Conservation (phyloP, 345 rosid species). For the Eucalyptus tenuipes region DNA sequence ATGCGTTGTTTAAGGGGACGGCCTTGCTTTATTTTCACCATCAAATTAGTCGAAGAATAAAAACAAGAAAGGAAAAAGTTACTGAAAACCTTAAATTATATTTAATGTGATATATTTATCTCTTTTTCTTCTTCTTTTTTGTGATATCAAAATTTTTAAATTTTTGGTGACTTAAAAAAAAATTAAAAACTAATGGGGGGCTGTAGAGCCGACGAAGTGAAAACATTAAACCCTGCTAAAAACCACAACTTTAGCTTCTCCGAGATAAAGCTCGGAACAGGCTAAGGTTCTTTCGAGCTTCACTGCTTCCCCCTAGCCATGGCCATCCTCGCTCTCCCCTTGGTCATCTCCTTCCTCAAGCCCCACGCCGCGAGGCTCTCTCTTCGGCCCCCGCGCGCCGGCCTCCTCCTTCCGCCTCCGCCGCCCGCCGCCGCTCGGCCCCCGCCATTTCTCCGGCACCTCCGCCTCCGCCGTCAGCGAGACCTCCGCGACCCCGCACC, state of each 20-base stretch:
- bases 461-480: conserved; percentile 17
- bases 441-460: conserved; percentile 11
- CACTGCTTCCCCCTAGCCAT: conserved; percentile 3
- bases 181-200: not conserved
- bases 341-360: conserved; percentile 48
- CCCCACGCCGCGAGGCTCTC: conserved; percentile 23
- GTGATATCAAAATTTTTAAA: too few relatives aligned
- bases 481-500: conserved; percentile 9
- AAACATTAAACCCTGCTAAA: not conserved
- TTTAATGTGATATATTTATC: too few relatives aligned
- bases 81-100: too few relatives aligned
- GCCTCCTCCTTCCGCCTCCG: conserved; percentile 10
- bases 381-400: conserved; percentile 11
- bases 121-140: accelerated
- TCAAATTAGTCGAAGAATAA: not conserved
- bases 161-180: too few relatives aligned
- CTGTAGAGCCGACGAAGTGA: not conserved
- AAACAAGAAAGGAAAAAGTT: not conserved
- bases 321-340: conserved; percentile 61
- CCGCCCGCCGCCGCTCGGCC: not conserved
- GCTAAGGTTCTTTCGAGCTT: not conserved
- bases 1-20: accelerated
- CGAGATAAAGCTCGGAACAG: not conserved
- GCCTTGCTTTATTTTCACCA: not conserved
- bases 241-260: not conserved